Base-by-base conservation (phyloP, 2,329 filamentous ascomycete species). In the Pezicula radicicola region DNA sequence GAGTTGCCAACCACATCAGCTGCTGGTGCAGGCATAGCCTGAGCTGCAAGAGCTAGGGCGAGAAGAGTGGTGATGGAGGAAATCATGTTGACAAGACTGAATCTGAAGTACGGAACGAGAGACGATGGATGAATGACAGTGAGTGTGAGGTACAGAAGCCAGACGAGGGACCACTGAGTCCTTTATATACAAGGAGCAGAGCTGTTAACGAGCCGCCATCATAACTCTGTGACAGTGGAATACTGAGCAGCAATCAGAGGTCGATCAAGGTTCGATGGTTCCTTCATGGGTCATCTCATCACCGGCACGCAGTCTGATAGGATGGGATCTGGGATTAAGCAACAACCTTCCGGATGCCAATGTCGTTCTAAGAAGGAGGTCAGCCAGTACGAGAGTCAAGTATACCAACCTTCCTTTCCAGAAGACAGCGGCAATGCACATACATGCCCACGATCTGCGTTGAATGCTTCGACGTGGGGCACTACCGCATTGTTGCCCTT, bases 51-150 rank as follows among this genome's bases (percentile, higher is more conserved):
- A 21, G 59, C 63, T 30, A 65, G 51, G 42, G 61, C 62, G 19
- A 65, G 56, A 35, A 66, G 25, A 15, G 59, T 51, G 16, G 48
- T 43, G 46, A 62, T 33, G 5, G 56, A 52, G 39, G 62, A 64
- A 48, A 64, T 50, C 64, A 66, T 66, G 18, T 60, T 58, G 51
- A 50, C 46, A 39, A 45, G 27, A 16, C 28, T 36, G 48, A 46
- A 40, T 42, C n/a, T n/a, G 25, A 19, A 40, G 21, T 9, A 18
- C 30, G 25, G 36, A 39, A 43, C 15, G 39, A 49, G 33, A 49
- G 46, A 25, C 25, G 48, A 53, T 25, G 16, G 49, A 57, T 40
- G 47, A 54, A 28, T 41, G 28, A 41, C 36, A 33, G 36, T 48
- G 50, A 55, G 42, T 10, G 39, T 54, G 53, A 52, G 50, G 40